Evolutionary conservation across 371 early-diverging fungal species (phyloP), one percentile per base, ranked within the genome.

Genomic region (Apophysomyces ossiformis): DNA sequence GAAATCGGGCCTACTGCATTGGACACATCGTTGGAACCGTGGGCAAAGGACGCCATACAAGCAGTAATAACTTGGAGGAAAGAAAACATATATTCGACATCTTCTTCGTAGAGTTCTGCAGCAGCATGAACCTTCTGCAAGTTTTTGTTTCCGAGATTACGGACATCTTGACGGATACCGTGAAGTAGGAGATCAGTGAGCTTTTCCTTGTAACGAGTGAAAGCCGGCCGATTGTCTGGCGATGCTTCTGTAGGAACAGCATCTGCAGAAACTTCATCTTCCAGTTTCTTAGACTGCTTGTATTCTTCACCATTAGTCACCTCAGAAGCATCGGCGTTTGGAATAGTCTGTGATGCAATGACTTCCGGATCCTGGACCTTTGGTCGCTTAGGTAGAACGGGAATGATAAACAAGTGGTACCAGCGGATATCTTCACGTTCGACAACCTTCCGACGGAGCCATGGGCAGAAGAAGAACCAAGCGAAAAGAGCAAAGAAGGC

Each of bases 1-100:
- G 77, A 63, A 16, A 94, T 69, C 2, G 96, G 95, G n/a, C 96
- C 95, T 54, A 94, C 85, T 45, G 93, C 94, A 69, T 95, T 95
- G 63, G 95, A 88, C 8, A 95, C 93, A 74, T 95, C 95, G 73
- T 95, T 95, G 57, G 93, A 90, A 58, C 96, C 96, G 79, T 95
- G 96, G 56, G 93, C 88, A 78, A 95, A 95, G 58, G 94, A 95
- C 18, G 93, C 89, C 60, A 93, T 87, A 66, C 88, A 83, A n/a
- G 95, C 91, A 12, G 95, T 93, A 46, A 92, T 71, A 68, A 95
- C 85, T 78, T 95, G 96, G 41, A 95, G 83, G 75, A 92, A 90
- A 5, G 91, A 89, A 84, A 91, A 95, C 63, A 95, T 84, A 58
- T 87, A 84, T 74, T 95, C 96, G 37, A 93, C 92, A 63, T 92